Evolutionary conservation across 306 rosid species (phyloP), one percentile per base, ranked within the genome.

Genomic region (Hippophae gyantsensis): DNA sequence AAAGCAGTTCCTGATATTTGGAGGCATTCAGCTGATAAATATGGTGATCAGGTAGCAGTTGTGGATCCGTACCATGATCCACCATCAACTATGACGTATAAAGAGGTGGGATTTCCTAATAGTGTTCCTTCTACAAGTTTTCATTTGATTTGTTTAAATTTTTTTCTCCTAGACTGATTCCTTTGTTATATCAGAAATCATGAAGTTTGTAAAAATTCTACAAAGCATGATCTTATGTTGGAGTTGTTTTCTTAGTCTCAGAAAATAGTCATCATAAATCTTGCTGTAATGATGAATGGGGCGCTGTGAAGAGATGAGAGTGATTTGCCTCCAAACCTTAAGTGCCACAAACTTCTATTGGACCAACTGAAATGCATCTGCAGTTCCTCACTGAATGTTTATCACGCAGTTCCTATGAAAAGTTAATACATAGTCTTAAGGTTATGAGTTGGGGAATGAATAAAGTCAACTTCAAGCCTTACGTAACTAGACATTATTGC

Each of bases 1-100:
- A 78, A 76, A 71, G 78, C 96, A 13, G 95, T 92, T 75, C 96
- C 98, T 57, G 98, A 92, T 77, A 85, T 92, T 66, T 92, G 98
- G 96, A 83, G 87, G 79, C 71, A 80, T 71, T 78, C 98, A 43
- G 86, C 96, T 0, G 93, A 92, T 72, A 92, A 79, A 72, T 87
- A 76, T 62, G 96, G 95, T 58, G 89, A 85, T 78, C 75, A 48
- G 49, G 51, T 83, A 47, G 98, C 96, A 60, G 61, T 92, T 61
- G 68, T 75, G 23, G 95, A 92, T 77, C 87, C 89, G 40, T 81
- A 83, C 67, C 98, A 87, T 70, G 83, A 85, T 71, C 98, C 95
- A 47, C 89, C 98, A 54, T 76, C 89, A 69, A 74, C 71, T 52
- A 62, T 92, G 76, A 92, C 98, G 45, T 92, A 92, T 79, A 81